These are phyloP conservation scores for Penicillium longicatenatum DNA, from an alignment of 495 filamentous ascomycete genomes.

Conservation along the genomic window DNA sequence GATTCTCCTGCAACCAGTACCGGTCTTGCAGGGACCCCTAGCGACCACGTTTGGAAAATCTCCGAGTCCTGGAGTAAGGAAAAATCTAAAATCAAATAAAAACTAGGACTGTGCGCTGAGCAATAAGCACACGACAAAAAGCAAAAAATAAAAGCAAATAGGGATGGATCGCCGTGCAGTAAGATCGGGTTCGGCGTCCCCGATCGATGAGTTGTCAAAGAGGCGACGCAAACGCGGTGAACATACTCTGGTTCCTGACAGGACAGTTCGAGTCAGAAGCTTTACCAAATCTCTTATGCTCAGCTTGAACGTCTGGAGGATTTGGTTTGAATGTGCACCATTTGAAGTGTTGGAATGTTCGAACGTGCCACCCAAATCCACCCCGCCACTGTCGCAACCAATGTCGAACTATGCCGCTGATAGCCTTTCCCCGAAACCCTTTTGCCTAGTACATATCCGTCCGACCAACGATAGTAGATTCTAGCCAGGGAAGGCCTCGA, in stretches of 20 bases:
- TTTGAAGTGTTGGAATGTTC: neutral
- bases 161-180: constrained; percentile 25
- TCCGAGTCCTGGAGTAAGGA: constrained; percentile 17
- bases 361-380: neutral
- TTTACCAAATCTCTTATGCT: neutral
- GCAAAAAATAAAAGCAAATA: constrained; percentile 4
- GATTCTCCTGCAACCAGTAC: constrained; percentile 5
- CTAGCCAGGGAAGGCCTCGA: constrained; percentile 11
- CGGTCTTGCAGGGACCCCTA: constrained; percentile 12
- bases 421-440: constrained; percentile 12
- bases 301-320: constrained; percentile 1
- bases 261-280: neutral
- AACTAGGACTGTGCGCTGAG: neutral
- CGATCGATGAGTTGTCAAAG: constrained; percentile 32
- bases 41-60: constrained; percentile 25
- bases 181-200: constrained; percentile 29
- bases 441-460: neutral
- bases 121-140: constrained; percentile 3
- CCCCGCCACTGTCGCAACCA: constrained; percentile 1
- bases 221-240: constrained; percentile 26
- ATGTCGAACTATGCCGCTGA: constrained; percentile 14
- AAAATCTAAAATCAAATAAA: neutral
- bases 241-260: constrained; percentile 2
- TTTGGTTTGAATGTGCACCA: neutral
- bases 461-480: constrained; percentile 9